Base-by-base conservation (phyloP, 2,329 filamentous ascomycete species). In the Clarireedia hainanense region DNA sequence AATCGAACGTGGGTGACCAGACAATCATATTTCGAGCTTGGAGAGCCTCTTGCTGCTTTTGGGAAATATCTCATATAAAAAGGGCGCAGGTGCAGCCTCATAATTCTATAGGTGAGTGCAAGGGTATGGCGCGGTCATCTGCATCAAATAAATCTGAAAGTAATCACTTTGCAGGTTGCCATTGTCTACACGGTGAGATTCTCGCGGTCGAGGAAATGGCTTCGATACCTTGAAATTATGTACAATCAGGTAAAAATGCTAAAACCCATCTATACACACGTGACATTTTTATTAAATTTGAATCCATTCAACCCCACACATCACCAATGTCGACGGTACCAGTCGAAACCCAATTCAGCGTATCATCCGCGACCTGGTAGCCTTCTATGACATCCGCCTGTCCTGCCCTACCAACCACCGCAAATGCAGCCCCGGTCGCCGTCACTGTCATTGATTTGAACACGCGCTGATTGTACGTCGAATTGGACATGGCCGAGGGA, bases 401-500 rank as follows among this genome's bases (percentile, higher is more conserved):
- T 26, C 36, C 55, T 17, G 48, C 36, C 1, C 17, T 27, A 2
- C 10, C 39, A 2, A 58, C 56, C 23, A 62, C 58, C 3, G 52
- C 54, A 50, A 59, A 59, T 3, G 58, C 57, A 39, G 48, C 46
- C 20, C 60, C 57, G 3, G 39, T 52, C 6, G 57, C 48, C n/a
- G 58, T 62, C 3, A 52, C 52, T 7, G 58, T 56, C 17, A 60
- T 46, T 1, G 46, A 48, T 14, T 54, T 51, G 23, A 52, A 60
- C 12, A 23, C 50, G 36, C 43, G 47, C 3, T 34, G 30, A 45
- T 54, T 57, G 9, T 23, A 15, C 4, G 55, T 58, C 5, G 55
- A 56, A 48, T 62, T 62, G 9, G 54, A 30, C 57, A 62, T 60
- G 2, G 37, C 45, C 7, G 56, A 49, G 6, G 54, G 56, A 36